A percentile compares a stretch with the other conserved stretches of the same genome.
phyloP scores from a whole-genome alignment of 257 asterid genomes.

The Datura wrightii region DNA sequence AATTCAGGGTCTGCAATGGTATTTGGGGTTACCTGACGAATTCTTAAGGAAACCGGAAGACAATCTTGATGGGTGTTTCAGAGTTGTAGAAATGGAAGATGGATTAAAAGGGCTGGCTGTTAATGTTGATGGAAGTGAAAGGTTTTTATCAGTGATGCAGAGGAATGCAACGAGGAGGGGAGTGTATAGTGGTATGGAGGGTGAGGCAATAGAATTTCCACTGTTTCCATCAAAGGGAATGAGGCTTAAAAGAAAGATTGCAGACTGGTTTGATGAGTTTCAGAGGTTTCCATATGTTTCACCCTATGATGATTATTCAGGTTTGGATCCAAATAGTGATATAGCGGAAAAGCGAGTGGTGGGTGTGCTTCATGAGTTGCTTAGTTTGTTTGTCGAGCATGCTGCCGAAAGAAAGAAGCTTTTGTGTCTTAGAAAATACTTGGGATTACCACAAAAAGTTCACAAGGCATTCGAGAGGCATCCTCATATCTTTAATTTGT shows the following conservation, averaged over 20 bases:
- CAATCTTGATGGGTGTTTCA: conserved; percentile 49
- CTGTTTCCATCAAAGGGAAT: conserved; percentile 81
- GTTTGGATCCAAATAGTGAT: conserved; percentile 63
- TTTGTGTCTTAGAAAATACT: conserved; percentile 64
- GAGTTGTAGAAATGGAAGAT: conserved; percentile 69
- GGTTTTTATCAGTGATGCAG: conserved; percentile 58
- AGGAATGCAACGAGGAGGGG: conserved; percentile 66
- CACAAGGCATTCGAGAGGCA: conserved; percentile 93
- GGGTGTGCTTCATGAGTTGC: conserved; percentile 79
- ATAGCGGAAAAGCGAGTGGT: conserved; percentile 81
- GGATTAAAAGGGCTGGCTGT: conserved; percentile 73
- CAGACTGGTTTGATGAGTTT: conserved; percentile 74
- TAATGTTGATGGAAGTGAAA: conserved; percentile 40
- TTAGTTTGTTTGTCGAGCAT: conserved; percentile 85
- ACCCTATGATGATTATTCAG: conserved; percentile 64
- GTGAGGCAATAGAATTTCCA: conserved; percentile 68
- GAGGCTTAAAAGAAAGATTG: conserved; percentile 75
- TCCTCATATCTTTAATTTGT: conserved; percentile 74
- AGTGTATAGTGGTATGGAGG: conserved; percentile 50
- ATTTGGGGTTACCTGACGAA: conserved; percentile 80
- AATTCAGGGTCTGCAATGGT: conserved; percentile 73
- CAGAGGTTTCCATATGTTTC: conserved; percentile 77
- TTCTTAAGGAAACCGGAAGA: conserved; percentile 58
- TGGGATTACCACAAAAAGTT: conserved; percentile 88
- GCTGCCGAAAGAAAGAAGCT: conserved; percentile 75